Conservation (phyloP, 2,329 filamentous ascomycete species). For the Rosellinia necatrix region DNA sequence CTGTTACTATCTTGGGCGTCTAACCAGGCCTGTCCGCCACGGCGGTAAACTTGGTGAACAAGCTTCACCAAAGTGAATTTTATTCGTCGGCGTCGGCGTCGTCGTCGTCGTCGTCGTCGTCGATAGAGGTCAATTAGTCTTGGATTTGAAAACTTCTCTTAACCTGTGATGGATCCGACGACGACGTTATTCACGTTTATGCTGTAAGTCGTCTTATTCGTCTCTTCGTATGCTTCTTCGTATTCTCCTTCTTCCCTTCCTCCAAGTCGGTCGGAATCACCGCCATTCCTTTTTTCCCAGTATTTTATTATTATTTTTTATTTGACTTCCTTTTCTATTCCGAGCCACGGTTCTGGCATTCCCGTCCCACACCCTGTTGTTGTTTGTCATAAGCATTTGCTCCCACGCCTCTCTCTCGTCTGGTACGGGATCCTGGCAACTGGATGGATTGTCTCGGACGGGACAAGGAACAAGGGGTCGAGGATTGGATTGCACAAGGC, state of each 20-base stretch:
- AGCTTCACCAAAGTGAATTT: no score
- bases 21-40: constrained; percentile 18
- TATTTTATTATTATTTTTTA: constrained; percentile 26
- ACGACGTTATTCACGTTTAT: constrained; percentile 73
- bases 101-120: no score
- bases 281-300: no score
- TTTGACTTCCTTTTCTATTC: no score
- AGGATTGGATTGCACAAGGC: no score
- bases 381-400: background rate
- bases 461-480: no score
- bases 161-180: constrained; percentile 57
- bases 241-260: no score
- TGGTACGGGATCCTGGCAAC: constrained; percentile 18
- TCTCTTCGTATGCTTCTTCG: no score
- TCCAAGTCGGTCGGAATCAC: constrained; percentile 23
- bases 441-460: constrained; percentile 14
- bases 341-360: no score
- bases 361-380: background rate
- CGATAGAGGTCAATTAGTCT: no score
- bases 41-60: constrained; percentile 19
- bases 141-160: background rate
- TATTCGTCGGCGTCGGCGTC: no score
- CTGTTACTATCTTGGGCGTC: constrained; percentile 20
- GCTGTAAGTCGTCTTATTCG: constrained; percentile 61
- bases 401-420: no score